Evolutionary conservation across 2,329 filamentous ascomycete species (phyloP).

Genomic region (Didymosphaeria variabile): DNA sequence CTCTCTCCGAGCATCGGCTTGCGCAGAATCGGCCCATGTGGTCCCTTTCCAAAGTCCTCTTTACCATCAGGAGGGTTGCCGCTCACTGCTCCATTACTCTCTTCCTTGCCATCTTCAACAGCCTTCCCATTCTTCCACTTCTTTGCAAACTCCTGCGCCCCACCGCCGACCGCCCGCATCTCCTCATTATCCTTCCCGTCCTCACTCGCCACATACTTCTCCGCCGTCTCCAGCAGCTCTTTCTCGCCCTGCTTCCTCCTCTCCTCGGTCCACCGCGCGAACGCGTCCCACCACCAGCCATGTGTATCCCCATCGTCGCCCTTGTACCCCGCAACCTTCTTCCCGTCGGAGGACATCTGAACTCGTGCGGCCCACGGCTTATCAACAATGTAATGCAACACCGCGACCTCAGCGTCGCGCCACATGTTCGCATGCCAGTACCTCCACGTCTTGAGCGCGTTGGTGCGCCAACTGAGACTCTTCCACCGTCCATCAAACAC

Average conservation of each 20-base stretch:
- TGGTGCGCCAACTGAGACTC: conserved; percentile 59
- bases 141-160: conserved; percentile 43
- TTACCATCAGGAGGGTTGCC: neutral
- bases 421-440: conserved; percentile 63
- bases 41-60: conserved; percentile 9
- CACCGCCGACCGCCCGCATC: conserved; percentile 42
- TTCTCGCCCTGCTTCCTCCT: conserved; percentile 30
- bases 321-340: conserved; percentile 54
- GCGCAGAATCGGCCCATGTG: conserved; percentile 28
- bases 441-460: conserved; percentile 63
- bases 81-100: neutral
- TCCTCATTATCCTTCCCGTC: conserved; percentile 34
- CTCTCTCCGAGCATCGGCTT: conserved; percentile 35
- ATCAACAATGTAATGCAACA: conserved; percentile 64
- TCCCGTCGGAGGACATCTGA: conserved; percentile 25
- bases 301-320: conserved; percentile 63
- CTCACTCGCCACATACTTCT: conserved; percentile 35
- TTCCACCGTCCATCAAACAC: conserved; percentile 58
- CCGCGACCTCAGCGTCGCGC: conserved; percentile 58
- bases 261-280: conserved; percentile 51
- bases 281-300: conserved; percentile 63
- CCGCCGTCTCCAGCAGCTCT: conserved; percentile 29
- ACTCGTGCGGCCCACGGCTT: conserved; percentile 63
- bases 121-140: conserved; percentile 29
- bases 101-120: conserved; percentile 16